Evolutionary conservation across 352 stramenopile genomes (phyloP).

Genomic region (Phytopythium sindhum): DNA sequence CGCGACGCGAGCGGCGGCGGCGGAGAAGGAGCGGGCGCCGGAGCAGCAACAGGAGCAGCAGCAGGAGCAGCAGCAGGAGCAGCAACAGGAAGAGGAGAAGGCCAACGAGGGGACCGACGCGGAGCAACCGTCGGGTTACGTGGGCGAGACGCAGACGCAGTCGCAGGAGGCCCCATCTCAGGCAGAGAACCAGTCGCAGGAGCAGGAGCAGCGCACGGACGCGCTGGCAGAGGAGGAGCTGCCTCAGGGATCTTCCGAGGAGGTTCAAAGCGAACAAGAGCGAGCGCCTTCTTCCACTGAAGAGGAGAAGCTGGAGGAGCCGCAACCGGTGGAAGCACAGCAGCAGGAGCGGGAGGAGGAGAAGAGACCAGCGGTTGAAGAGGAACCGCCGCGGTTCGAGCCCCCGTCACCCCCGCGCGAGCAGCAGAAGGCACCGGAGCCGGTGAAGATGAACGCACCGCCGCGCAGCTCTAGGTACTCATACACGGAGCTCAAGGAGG

Average conservation of each 20-base stretch:
- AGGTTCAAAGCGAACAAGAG: too few relatives aligned
- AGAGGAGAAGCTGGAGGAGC: background rate
- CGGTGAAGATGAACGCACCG: background rate
- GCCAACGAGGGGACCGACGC: background rate
- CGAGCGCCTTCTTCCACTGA: background rate
- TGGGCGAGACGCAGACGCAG: constrained; percentile 4
- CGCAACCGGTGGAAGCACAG: background rate
- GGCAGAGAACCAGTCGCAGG: constrained; percentile 1
- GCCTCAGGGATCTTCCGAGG: background rate
- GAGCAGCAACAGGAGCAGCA: background rate
- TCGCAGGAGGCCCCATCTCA: constrained; percentile 6
- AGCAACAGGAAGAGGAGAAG: background rate
- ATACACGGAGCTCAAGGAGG: constrained; percentile 76
- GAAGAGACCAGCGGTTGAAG: background rate
- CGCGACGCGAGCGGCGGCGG: background rate
- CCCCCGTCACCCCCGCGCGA: constrained; percentile 2
- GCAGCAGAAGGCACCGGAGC: background rate
- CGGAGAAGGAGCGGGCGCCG: background rate
- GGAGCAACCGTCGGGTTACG: constrained; percentile 2
- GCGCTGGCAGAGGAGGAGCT: background rate
- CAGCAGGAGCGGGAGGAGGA: background rate
- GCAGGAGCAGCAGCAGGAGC: background rate
- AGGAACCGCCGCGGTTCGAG: constrained; percentile 3
- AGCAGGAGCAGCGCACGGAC: background rate
- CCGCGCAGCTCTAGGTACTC: constrained; percentile 42